Percentiles rank a stretch among this genome's conserved stretches.
Conservation (phyloP, 768 basidiomycete genomes). For the Tricholoma furcatifolium region DNA sequence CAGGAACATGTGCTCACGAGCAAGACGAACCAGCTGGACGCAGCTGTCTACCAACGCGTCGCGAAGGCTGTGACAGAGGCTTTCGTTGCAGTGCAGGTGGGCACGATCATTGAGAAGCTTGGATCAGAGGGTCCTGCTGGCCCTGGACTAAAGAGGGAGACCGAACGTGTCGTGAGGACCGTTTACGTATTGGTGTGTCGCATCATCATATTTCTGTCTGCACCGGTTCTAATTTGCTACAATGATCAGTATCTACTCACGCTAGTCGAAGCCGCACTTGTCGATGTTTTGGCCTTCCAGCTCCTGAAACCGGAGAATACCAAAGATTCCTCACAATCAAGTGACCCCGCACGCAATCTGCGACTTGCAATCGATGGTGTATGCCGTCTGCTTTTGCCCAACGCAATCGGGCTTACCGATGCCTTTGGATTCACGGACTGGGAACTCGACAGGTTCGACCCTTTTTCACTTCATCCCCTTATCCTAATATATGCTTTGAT, state of each 20-base stretch:
- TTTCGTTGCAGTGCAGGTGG: conserved; percentile 58
- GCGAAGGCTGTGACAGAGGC: conserved; percentile 68
- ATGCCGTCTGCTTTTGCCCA: conserved; percentile 54
- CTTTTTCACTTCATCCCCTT: conserved; percentile 2
- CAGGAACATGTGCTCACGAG: conserved; percentile 34
- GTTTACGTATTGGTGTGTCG: conserved; percentile 45
- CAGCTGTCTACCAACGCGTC: conserved; percentile 55
- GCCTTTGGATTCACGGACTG: conserved; percentile 76
- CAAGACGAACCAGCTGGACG: conserved; percentile 41
- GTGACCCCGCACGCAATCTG: conserved; percentile 46
- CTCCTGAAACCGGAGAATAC: conserved; percentile 30
- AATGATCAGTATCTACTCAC: conserved; percentile 58
- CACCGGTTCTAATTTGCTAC: not conserved
- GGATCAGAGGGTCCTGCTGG: conserved; percentile 17
- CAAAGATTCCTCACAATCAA: conserved; percentile 12
- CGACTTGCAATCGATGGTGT: conserved; percentile 48
- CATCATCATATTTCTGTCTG: not conserved
- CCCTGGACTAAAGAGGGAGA: conserved; percentile 7
- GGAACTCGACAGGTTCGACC: conserved; percentile 62
- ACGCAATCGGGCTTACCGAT: conserved; percentile 68
- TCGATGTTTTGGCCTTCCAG: conserved; percentile 58
- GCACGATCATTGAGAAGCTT: conserved; percentile 42
- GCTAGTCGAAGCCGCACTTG: conserved; percentile 51
- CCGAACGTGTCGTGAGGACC: conserved; percentile 24
- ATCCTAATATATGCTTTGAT: not conserved